phyloP scores from a whole-genome alignment of 1,284 basidiomycete species.

The Neotropicomus parvogracilis region DNA sequence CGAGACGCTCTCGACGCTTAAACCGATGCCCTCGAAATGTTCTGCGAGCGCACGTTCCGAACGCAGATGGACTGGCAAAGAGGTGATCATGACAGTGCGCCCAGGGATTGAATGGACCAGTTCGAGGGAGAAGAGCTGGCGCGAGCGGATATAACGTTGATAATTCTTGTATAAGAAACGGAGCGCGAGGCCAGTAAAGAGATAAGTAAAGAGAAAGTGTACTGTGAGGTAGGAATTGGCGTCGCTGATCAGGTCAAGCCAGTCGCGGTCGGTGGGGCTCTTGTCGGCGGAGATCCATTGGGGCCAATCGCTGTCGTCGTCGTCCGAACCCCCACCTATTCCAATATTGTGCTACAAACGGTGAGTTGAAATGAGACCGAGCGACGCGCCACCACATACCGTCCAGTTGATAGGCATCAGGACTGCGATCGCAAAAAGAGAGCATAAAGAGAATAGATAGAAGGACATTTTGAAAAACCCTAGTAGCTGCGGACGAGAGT shows the following conservation, averaged over 20 bases:
- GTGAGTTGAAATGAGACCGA: conserved; percentile 7
- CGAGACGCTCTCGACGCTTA: conserved; percentile 86
- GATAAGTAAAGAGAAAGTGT: conserved; percentile 90
- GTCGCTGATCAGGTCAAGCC: conserved; percentile 83
- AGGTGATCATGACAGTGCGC: conserved; percentile 86
- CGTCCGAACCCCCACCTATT: conserved; percentile 56
- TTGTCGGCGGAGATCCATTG: conserved; percentile 31
- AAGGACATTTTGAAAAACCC: conserved; percentile 96
- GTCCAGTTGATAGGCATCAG: conserved; percentile 90
- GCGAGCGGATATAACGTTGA: conserved; percentile 82
- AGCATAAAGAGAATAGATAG: conserved; percentile 84
- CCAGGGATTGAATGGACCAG: conserved; percentile 92
- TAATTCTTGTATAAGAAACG: conserved; percentile 89
- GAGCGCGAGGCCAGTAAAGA: conserved; percentile 85
- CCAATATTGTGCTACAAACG: conserved; percentile 67
- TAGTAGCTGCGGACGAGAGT: conserved; percentile 60
- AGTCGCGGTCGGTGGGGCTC: conserved; percentile 48
- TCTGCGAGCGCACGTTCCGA: conserved; percentile 84
- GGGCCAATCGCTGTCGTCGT: conserved; percentile 50
- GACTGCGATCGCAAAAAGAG: conserved; percentile 72
- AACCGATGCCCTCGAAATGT: conserved; percentile 86
- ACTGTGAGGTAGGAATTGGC: conserved; percentile 82
- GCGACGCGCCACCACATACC: conserved; percentile 41
- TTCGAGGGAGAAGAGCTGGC: conserved; percentile 91
- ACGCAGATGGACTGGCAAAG: conserved; percentile 78